These are phyloP conservation scores for Debaryomyces singareniensis DNA, from an alignment of 1,139 yeast species.

Conservation along the genomic window DNA sequence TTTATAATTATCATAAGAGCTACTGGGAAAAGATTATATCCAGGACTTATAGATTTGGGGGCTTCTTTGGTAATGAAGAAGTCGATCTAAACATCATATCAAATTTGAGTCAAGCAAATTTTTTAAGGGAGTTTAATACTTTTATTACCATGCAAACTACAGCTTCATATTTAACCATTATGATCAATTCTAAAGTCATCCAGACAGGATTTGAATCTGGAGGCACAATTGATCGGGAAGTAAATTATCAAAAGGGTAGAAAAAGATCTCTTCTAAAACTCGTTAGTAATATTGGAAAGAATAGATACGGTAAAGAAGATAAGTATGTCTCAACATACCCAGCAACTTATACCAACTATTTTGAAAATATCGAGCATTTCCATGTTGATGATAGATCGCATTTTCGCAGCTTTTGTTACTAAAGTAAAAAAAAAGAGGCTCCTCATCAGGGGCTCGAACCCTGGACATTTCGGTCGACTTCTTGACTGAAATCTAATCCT, in stretches of 20 bases:
- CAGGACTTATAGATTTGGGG: constrained; percentile 31
- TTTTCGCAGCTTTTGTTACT: too few relatives aligned
- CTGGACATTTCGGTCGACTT: constrained; percentile 8
- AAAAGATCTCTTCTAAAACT: neutral
- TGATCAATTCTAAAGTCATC: too few relatives aligned
- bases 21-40: constrained; percentile 45
- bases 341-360: too few relatives aligned
- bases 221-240: constrained; percentile 22
- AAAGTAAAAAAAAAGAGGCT: constrained; percentile 3
- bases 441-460: constrained; percentile 8
- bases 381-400: too few relatives aligned
- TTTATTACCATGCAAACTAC: too few relatives aligned
- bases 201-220: too few relatives aligned
- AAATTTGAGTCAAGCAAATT: too few relatives aligned
- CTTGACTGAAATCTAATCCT: constrained; percentile 4
- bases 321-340: too few relatives aligned
- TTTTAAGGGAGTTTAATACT: too few relatives aligned
- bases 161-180: too few relatives aligned
- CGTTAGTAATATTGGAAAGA: neutral
- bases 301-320: too few relatives aligned
- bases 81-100: constrained; percentile 16
- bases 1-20: constrained; percentile 35
- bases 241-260: neutral
- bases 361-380: too few relatives aligned
- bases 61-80: constrained; percentile 25